Evolutionary conservation across 768 basidiomycete genomes (phyloP), one percentile per base, ranked within the genome.

Genomic region (Stropharia rugosoannulata): DNA sequence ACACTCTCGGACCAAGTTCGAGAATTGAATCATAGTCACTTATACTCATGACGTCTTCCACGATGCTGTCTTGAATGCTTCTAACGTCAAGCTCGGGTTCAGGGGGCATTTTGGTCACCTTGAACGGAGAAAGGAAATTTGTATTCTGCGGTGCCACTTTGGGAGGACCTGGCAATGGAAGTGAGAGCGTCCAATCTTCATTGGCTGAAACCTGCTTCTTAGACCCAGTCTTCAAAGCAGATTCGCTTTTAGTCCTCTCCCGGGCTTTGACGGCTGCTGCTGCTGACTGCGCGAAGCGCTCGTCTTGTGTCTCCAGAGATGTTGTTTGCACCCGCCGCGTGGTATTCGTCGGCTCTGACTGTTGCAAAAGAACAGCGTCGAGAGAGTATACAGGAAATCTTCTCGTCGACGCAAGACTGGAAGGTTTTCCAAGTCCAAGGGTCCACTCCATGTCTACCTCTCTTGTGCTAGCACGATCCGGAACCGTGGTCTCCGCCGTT

Each of bases 131-230:
- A 27, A 25, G 54, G 41, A 12, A 39, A 16, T 38, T 16, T 4
- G 40, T 37, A 2, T 7, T 27, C 41, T 54, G 50, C 42, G n/a
- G 46, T 5, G 50, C 52, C 11, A 49, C 50, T 10, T 22, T n/a
- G 25, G 45, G 1, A 27, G 27, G 27, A n/a, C 10, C 45, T 9
- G 51, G 56, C 36, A 64, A 42, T 15, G 63, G 65, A 32, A 63
- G 35, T 13, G 63, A 62, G 47, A 64, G 50, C 8, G 62, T 64
- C 62, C 63, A 63, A 38, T 64, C 62, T 6, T 64, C 60, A 41
- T 55, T 49, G 13, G 25, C 35, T 1, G 1, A 16, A 38, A 10
- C 16, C 18, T 13, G 8, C 41, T 18, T 12, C 39, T 27, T 41
- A 13, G 8, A 5, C 41, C 36, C 37, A n/a, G n/a, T 35, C 16